These are phyloP conservation scores for Rhododendron williamsianum DNA, from an alignment of 148 eudicot genomes.

Conservation along the genomic window DNA sequence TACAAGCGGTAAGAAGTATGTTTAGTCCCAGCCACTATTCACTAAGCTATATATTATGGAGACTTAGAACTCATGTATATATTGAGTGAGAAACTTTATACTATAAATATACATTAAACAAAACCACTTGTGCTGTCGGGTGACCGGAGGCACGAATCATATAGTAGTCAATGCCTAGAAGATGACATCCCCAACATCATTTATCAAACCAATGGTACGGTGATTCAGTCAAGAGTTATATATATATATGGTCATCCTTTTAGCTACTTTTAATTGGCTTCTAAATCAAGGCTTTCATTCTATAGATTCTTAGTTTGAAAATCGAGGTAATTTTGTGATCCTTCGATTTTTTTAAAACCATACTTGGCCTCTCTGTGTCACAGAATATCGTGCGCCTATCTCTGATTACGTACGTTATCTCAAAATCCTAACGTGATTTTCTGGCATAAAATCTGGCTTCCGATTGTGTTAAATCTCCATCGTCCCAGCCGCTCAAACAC, in stretches of 20 bases:
- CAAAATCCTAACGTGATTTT: not conserved
- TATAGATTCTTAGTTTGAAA: not conserved
- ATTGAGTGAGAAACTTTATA: not conserved
- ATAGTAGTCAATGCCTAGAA: not conserved
- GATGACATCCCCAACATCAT: not conserved
- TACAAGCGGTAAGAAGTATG: not conserved
- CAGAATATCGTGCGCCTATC: not conserved
- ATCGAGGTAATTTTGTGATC: not conserved
- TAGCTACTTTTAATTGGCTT: not conserved
- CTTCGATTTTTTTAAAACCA: not conserved
- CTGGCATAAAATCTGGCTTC: not conserved
- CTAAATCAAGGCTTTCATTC: not conserved
- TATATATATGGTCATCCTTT: not conserved
- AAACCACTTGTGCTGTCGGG: not conserved
- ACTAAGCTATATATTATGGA: not conserved
- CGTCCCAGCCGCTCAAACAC: not conserved
- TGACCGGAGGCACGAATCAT: not conserved
- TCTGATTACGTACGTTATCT: not conserved
- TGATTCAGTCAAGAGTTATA: not conserved
- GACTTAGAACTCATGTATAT: not conserved
- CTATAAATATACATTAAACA: not conserved
- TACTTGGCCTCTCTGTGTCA: not conserved
- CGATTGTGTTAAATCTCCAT: not conserved
- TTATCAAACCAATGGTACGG: not conserved
- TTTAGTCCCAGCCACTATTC: not conserved